Percentiles rank a stretch among this genome's conserved stretches.
Conservation (phyloP, 139 green algal genomes). For the Astrephomene gubernaculifera region DNA sequence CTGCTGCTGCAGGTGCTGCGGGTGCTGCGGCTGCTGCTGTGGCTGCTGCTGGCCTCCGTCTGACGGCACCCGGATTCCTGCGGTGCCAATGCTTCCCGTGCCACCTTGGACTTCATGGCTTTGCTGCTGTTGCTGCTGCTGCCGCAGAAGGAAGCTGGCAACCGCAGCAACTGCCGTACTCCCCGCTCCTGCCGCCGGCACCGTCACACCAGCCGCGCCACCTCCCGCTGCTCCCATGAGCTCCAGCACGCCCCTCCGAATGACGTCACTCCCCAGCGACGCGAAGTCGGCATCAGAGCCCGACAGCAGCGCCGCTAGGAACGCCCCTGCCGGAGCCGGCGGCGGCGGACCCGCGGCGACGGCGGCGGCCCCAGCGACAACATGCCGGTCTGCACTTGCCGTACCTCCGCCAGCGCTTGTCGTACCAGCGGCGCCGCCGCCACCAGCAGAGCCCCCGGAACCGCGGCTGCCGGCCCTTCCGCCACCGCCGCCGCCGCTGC, state of each 20-base stretch:
- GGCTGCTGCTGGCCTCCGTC: neutral
- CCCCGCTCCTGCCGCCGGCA: neutral
- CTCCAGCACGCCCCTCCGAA: conserved; percentile 3
- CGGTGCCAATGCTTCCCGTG: too few relatives aligned
- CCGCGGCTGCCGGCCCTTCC: neutral
- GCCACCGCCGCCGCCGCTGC: neutral
- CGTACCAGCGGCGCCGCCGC: neutral
- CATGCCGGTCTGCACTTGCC: neutral
- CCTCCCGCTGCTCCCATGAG: neutral
- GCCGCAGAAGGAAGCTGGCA: neutral
- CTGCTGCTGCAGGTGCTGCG: neutral
- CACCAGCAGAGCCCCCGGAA: neutral
- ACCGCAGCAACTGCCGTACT: neutral
- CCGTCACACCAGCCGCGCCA: neutral
- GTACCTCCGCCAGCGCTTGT: neutral
- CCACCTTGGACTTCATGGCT: too few relatives aligned
- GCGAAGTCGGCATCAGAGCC: neutral
- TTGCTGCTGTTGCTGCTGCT: neutral
- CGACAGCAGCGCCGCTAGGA: neutral
- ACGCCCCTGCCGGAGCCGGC: too few relatives aligned
- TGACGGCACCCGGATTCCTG: too few relatives aligned
- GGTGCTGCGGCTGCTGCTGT: neutral
- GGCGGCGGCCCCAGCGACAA: neutral
- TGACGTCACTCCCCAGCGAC: neutral
- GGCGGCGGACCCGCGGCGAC: neutral